Base-by-base conservation (phyloP, 164 flowering plant species). In the Dillenia turbinata region DNA sequence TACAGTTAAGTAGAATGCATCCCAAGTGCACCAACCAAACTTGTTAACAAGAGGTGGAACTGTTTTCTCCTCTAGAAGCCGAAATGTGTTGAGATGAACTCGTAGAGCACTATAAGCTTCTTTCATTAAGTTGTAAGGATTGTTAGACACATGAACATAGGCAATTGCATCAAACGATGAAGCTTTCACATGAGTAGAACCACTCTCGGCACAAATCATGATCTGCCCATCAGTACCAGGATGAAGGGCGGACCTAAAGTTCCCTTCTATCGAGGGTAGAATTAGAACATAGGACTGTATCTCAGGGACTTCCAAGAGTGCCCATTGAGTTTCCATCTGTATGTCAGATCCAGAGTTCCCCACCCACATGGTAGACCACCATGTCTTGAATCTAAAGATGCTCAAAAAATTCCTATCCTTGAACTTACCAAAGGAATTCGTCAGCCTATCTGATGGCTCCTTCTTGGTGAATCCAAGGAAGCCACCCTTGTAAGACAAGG, bases 21-120 rank as follows among this genome's bases (percentile, higher is more conserved):
- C 97, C 97, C 96, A 89, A 48, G 94, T 89, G 69, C 96, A 91
- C 96, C 97, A 91, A 10, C 94, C 96, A 59, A 91, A 91, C 49
- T 79, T 87, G 60, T 84, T 78, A 26, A 79, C 77, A 3, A 87
- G 60, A n/a, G 79, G 52, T 12, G 94, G 89, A 43, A 69, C 61
- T 7, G 63, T 16, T 51, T 91, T 91, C 80, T 91, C 97, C 65
- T 89, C 90, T 52, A 83, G 61, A 10, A 89, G 85, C 77, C 73
- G 76, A 59, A 92, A 92, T 12, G 96, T 84, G 50, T 85, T 75
- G 52, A 87, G 81, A 71, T 89, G 85, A 47, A 85, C 92, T 49
- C 92, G 77, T 7, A 81, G 9, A 48, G 92, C 86, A 62, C 63
- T 67, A 57, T 65, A 89, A 56, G 92, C 90, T 49, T 89, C 96